These are phyloP conservation scores for Heliamphora pulchella DNA, from an alignment of 179 eudicot species.

Conservation along the genomic window DNA sequence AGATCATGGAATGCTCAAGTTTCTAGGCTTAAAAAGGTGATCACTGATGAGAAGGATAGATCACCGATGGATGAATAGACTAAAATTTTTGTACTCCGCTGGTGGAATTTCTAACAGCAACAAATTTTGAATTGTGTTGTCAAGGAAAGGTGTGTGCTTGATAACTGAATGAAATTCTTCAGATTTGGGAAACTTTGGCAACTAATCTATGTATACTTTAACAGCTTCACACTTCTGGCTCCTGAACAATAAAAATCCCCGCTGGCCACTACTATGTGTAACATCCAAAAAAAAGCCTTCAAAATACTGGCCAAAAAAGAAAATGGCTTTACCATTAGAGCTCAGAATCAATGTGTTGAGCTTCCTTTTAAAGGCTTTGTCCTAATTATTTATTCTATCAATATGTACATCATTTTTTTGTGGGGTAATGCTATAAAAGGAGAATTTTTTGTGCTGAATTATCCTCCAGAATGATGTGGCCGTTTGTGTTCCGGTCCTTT, in stretches of 20 bases:
- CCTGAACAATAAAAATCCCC: background rate
- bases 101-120: background rate
- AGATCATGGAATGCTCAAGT: background rate
- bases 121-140: background rate
- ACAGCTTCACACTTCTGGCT: background rate
- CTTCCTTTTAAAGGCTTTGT: background rate
- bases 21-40: background rate
- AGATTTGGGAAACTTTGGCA: no score
- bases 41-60: background rate
- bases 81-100: background rate
- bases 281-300: background rate
- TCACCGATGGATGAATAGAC: background rate
- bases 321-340: background rate
- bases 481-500: no score
- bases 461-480: no score
- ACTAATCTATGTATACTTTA: background rate
- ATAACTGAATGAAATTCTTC: background rate
- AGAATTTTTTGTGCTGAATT: no score
- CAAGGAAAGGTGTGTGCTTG: background rate
- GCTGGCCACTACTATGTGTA: background rate
- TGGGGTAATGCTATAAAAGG: no score
- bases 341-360: conserved; percentile 1
- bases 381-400: background rate
- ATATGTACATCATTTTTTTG: background rate
- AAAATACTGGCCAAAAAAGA: background rate